Evolutionary conservation across 2,329 filamentous ascomycete genomes (phyloP), one percentile per base, ranked within the genome.

Genomic region (Aspergillus novofumigatus): DNA sequence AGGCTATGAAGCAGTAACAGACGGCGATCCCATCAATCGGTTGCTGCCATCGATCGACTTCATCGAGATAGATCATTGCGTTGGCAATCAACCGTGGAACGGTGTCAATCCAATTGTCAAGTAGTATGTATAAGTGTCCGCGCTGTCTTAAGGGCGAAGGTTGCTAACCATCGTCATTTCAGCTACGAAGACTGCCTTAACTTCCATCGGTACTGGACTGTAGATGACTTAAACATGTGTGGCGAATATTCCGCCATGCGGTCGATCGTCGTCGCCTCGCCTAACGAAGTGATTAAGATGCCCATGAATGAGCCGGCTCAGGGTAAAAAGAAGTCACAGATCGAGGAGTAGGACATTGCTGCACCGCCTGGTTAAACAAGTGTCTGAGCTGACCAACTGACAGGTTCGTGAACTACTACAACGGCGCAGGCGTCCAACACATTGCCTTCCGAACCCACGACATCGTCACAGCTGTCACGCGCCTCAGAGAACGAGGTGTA

Each of bases 151-250:
- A 21, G 58, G 20, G 32, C 21, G 8, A 4, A 17, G 54, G 41
- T 53, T 57, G 51, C 58, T 53, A 21, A 49, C 14, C 7, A 8
- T 21, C 41, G 14, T 38, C 41, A 45, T 10, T 20, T 52, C 29
- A 80, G 89, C 74, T 96, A 96, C 79, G 92, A 96, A 78, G 82
- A 86, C 56, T 90, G 88, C 63, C 86, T 96, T 25, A 86, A 87
- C 55, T 96, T 96, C 82, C 91, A 95, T 80, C 90, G 92, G 65
- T 96, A 96, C 85, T 96, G 92, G 92, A 90, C 86, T 51, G 91
- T 96, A 58, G 92, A 96, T 75, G 92, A 96, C 80, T 87, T 84
- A 61, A 84, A 91, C 70, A 94, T 96, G 78, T 90, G 86, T 79
- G 94, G 90, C 61, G 91, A 95, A 68, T 96, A 90, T 81, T 91